Evolutionary conservation across 768 basidiomycete species (phyloP).

Genomic region (Lentinula sp.): DNA sequence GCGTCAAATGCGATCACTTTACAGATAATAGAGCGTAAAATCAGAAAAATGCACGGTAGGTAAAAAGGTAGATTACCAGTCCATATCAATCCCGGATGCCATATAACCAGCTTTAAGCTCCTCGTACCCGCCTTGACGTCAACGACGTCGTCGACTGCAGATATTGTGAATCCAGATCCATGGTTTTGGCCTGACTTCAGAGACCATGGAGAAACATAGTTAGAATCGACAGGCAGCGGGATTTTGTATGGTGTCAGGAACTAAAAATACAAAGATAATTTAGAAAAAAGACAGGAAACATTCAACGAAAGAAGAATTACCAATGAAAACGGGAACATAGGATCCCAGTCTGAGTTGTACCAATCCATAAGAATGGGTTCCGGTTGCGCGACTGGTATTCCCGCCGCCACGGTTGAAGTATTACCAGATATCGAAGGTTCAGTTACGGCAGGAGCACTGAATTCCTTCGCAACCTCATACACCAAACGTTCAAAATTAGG

Average conservation of each 20-base stretch:
- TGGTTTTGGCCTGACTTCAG: conserved; percentile 11
- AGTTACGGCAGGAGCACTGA: conserved; percentile 30
- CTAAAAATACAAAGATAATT: conserved; percentile 26
- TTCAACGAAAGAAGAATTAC: conserved; percentile 31
- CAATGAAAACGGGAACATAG: conserved; percentile 73
- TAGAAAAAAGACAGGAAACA: not conserved
- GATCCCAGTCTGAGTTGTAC: conserved; percentile 85
- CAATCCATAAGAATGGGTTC: conserved; percentile 59
- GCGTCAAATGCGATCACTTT: conserved; percentile 87
- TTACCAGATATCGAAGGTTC: not conserved
- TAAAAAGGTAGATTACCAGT: conserved; percentile 42
- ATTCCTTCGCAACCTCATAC: conserved; percentile 49
- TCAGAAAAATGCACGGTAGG: not conserved
- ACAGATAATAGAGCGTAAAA: not conserved
- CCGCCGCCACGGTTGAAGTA: conserved; percentile 18
- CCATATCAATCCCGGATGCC: conserved; percentile 84
- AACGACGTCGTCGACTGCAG: conserved; percentile 48
- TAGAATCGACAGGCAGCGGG: conserved; percentile 43
- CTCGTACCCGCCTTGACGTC: conserved; percentile 59
- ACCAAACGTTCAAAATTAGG: conserved; percentile 69
- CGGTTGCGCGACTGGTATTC: conserved; percentile 24
- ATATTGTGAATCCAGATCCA: conserved; percentile 43
- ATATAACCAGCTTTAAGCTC: conserved; percentile 59
- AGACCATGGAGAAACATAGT: conserved; percentile 47
- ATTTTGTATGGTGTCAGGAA: conserved; percentile 86